Evolutionary conservation across 306 rosid genomes (phyloP).

Genomic region (Quercus mongolica): DNA sequence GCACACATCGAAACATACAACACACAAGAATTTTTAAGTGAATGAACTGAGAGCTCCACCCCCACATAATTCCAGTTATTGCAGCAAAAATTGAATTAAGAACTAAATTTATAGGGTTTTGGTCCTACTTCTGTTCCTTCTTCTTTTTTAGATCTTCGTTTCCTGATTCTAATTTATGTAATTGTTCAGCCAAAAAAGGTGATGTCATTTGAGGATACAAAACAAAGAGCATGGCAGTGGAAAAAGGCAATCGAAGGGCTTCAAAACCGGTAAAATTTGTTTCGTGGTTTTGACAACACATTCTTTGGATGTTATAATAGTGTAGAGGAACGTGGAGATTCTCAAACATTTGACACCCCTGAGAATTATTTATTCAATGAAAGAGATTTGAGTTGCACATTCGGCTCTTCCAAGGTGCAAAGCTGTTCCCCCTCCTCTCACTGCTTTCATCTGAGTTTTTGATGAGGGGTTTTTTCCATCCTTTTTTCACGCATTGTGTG

Average conservation of each 20-base stretch:
- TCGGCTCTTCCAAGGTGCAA: conserved; percentile 33
- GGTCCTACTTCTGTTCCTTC: background rate
- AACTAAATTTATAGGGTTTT: background rate
- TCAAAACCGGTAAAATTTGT: conserved; percentile 75
- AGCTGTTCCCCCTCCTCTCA: conserved; percentile 25
- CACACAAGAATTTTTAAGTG: no score
- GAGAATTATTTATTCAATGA: conserved; percentile 36
- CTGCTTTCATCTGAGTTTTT: conserved; percentile 26
- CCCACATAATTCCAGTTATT: background rate
- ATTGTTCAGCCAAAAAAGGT: conserved; percentile 89
- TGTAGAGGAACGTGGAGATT: conserved; percentile 41
- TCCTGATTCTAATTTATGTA: conserved; percentile 18
- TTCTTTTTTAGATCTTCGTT: background rate
- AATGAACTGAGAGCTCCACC: no score
- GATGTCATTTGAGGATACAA: conserved; percentile 80
- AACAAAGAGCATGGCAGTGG: conserved; percentile 94
- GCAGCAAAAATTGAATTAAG: background rate
- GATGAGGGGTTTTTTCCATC: conserved; percentile 18
- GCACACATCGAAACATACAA: no score
- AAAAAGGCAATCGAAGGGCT: conserved; percentile 98
- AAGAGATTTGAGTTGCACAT: conserved; percentile 36
- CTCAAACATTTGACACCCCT: conserved; percentile 28
- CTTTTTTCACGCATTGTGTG: conserved; percentile 33
- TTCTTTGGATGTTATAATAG: conserved; percentile 35
- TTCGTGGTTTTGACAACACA: conserved; percentile 27